Evolutionary conservation across 2,329 filamentous ascomycete genomes (phyloP), one percentile per base, ranked within the genome.

Genomic region (Zalaria sp.): DNA sequence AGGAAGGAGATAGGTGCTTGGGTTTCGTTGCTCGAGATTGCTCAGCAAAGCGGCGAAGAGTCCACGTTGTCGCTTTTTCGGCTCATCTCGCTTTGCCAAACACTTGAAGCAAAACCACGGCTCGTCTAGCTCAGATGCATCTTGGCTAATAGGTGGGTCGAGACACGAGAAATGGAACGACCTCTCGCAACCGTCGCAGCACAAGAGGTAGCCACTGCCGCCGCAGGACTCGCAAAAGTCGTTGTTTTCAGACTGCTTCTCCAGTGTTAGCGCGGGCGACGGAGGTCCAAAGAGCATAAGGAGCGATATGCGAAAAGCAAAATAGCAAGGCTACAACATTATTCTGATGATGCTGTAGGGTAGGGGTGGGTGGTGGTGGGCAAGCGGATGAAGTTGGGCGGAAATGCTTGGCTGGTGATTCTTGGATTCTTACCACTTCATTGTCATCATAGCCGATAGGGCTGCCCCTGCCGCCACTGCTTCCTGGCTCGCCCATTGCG

Each of bases 121-220:
- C 53, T 86, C 81, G 44, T 83, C 77, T 7, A 62, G 49, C 47
- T 58, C 56, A 43, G 56, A 56, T 25, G 58, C 72, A 42, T 78
- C 71, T 27, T 57, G 52, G 37, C 50, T 52, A 50, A 86, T 68
- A 34, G 85, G 81, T 47, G 89, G 87, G 60, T 93, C 82, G 50
- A 91, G 77, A 59, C 91, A 96, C 45, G 76, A 72, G 58, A 91
- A 86, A 62, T 96, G 91, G 63, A 93, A 95, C 4, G 88, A 85
- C 50, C 85, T 78, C 46, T 81, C 76, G 64, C 91, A 98, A 47
- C 83, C 84, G 65, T 96, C 91, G 62, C 91, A 98, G 64, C 88
- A 95, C 49, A 96, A 73, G 48, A 98, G 74, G 51, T 86, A 78
- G 43, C 89, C 89, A 50, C 77, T 82, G 48, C 82, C 83, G 54